Base-by-base conservation (phyloP, 805 yeast species). In the Aciculoconidium aculeatum region DNA sequence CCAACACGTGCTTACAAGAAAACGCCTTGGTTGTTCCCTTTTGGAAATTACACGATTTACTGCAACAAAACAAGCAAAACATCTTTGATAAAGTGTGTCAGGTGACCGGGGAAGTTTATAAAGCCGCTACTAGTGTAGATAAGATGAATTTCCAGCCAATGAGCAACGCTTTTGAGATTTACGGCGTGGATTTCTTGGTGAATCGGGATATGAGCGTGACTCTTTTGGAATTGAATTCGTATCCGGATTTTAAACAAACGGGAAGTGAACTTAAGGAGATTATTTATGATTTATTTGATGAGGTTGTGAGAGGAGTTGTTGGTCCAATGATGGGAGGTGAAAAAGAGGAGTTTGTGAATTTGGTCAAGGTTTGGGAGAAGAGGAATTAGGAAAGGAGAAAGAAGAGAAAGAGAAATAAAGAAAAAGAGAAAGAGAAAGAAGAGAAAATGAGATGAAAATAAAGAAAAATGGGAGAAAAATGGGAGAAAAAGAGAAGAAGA, bases 191-290 rank as follows among this genome's bases (percentile, higher is more conserved):
- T 52, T 88, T 87, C 53, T 55, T 92, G 31, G 82, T 92, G 11
- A 78, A 76, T 42, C 59, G 55, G 2, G 61, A 72, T 17, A 49
- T 54, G 13, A 51, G 66, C 9, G 90, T 82, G 3, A 67, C 65
- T 25, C 49, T 92, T 15, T 58, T 90, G 23, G 97, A 92, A 53
- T 84, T 87, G 25, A 92, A 92, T 47, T 80, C 97, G 10, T 92
- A 80, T 49, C 98, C 98, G 1, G 98, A 92, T 51, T 92, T 92
- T 60, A 87, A 86, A 47, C 98, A 92, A 57, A 92, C 97, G 0
- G 98, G 98, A 11, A 72, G 61, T 10, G 80, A 71, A 6, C 62
- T 90, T 43, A 82, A 80, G 47, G 61, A 44, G 2, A 46, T 86
- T 13, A 82, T 92, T 17, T 66, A 67, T 39, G 80, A 70, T 19